Base-by-base conservation (phyloP, 2,329 filamentous ascomycete species). In the Lachnellula hyalina region DNA sequence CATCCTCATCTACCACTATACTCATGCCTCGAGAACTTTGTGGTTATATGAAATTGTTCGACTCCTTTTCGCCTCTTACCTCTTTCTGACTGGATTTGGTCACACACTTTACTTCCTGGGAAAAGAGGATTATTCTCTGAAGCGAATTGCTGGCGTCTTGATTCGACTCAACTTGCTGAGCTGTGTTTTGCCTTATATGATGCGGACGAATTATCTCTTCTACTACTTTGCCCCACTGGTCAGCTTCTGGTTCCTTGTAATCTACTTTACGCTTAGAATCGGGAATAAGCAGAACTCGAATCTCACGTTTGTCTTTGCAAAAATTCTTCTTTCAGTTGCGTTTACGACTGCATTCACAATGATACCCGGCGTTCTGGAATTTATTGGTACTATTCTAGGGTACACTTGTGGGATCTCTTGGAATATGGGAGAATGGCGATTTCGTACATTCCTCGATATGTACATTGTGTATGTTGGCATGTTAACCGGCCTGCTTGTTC, bases 81-180 rank as follows among this genome's bases (percentile, higher is more conserved):
- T 87, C 28, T 86, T 86, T 65, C 73, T 86, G 58, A 83, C 79
- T 15, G 79, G 78, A 7, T 86, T 80, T 60, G 82, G 82, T 1
- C 83, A 87, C 62, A 77, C 83, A 0, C 68, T 77, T 7, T 85
- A 81, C 65, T 80, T 86, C 56, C 67, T 84, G 8, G 71, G 71
- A 49, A 83, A 74, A 51, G 72, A 72, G 34, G 81, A 87, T 65
- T 84, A 77, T 63, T 83, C 82, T 0, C 62, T 80, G 32, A 71
- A 72, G 34, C 76, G 83, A 21, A 68, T 81, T n/a, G 72, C 73
- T 2, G 67, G 67, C 3, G 77, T 85, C 6, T 62, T 87, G 28
- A 71, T 84, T 40, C 78, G 82, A 2, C 70, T 82, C 11, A 87
- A 86, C 63, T 65, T 82, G 2, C 70, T 86, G 7, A 78, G 75